Evolutionary conservation across 73 alveolate genomes (phyloP).

Genomic region (Paramecium caudatum): DNA sequence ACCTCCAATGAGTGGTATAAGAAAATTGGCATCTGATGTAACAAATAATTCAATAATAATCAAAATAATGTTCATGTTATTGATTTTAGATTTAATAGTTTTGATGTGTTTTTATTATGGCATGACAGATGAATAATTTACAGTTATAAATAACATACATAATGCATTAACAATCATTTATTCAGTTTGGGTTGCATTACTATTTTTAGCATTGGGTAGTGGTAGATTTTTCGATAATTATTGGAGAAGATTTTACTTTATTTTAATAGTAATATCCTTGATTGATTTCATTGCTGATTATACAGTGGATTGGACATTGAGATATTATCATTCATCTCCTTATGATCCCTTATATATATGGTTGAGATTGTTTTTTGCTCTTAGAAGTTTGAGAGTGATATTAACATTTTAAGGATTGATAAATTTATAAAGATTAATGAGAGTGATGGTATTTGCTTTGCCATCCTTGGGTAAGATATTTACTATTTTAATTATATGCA

Average conservation of each 20-base stretch:
- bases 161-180: slow-evolving; percentile 4
- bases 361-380: slow-evolving; percentile 25
- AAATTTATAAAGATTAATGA: slow-evolving; percentile 43
- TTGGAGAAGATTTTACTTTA: slow-evolving; percentile 60
- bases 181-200: background rate
- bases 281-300: slow-evolving; percentile 48
- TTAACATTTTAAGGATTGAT: slow-evolving; percentile 30
- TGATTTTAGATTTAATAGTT: background rate
- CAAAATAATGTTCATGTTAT: background rate
- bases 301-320: background rate
- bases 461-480: slow-evolving; percentile 43
- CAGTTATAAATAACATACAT: slow-evolving; percentile 9
- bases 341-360: background rate
- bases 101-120: background rate
- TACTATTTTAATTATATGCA: background rate
- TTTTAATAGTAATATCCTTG: slow-evolving; percentile 1
- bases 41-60: background rate
- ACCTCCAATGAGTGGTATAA: slow-evolving; percentile 37
- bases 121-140: background rate
- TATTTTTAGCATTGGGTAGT: slow-evolving; percentile 12
- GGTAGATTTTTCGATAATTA: slow-evolving; percentile 44
- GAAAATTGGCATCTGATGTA: slow-evolving; percentile 41
- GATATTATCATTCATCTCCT: background rate
- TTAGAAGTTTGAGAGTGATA: slow-evolving; percentile 55
- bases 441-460: slow-evolving; percentile 64